A percentile compares a stretch with the other conserved stretches of the same genome.
phyloP scores from a whole-genome alignment of 2,329 filamentous ascomycete genomes.

The Aspergillus floridensis region DNA sequence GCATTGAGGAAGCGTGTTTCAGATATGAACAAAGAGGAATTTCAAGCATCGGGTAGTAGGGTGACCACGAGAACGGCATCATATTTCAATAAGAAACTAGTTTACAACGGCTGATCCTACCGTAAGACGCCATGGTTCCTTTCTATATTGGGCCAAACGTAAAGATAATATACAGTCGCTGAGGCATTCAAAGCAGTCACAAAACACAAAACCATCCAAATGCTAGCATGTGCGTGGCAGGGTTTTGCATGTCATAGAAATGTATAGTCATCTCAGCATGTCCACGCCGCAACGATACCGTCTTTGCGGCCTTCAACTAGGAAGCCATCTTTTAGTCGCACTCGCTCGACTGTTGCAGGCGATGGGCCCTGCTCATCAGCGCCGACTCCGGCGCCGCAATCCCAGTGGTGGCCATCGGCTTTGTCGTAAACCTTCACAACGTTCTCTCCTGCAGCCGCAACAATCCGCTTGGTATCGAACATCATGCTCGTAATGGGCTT shows the following conservation, averaged over 20 bases:
- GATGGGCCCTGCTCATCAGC: slow-evolving; percentile 63
- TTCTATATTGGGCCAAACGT: not conserved
- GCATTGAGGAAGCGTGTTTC: not conserved
- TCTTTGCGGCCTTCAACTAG: slow-evolving; percentile 85
- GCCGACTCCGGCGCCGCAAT: slow-evolving; percentile 79
- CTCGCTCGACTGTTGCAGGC: slow-evolving; percentile 73
- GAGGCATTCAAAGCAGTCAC: slow-evolving; percentile 11
- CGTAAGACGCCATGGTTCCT: not conserved
- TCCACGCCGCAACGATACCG: slow-evolving; percentile 88
- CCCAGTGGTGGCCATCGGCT: slow-evolving; percentile 92
- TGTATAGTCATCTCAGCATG: slow-evolving; percentile 51
- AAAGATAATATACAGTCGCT: slow-evolving; percentile 19
- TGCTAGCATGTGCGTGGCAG: slow-evolving; percentile 11
- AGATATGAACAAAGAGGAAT: not conserved
- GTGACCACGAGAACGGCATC: not conserved
- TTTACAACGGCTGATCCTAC: not conserved
- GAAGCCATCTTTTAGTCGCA: slow-evolving; percentile 91
- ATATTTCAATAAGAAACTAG: not conserved
- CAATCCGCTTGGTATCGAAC: slow-evolving; percentile 89
- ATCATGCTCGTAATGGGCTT: slow-evolving; percentile 91
- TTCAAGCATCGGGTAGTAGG: not conserved
- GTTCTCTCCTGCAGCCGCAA: slow-evolving; percentile 83
- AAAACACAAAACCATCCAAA: slow-evolving; percentile 6
- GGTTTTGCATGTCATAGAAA: not conserved
- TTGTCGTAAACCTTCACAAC: slow-evolving; percentile 99